A percentile compares a stretch with the other conserved stretches of the same genome.
Evolutionary conservation across 1,139 yeast genomes (phyloP).

Genomic region (Kodamaea alishanica): DNA sequence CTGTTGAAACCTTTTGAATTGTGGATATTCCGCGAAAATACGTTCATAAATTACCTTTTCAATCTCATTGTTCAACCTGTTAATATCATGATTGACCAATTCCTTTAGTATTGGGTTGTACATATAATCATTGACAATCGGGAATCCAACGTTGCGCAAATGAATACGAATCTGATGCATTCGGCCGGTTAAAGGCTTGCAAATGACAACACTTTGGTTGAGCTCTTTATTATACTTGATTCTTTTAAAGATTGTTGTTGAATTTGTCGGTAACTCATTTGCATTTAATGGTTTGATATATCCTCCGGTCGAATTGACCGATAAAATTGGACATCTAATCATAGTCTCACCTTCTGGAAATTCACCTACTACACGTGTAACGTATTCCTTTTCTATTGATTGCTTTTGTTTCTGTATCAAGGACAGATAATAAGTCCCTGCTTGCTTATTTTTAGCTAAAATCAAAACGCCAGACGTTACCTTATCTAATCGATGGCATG

Average conservation of each 20-base stretch:
- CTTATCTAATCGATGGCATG: slow-evolving; percentile 70
- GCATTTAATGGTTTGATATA: slow-evolving; percentile 33
- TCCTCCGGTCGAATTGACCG: slow-evolving; percentile 34
- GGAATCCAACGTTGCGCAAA: slow-evolving; percentile 58
- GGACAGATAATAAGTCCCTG: slow-evolving; percentile 43
- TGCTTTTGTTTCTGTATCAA: slow-evolving; percentile 36
- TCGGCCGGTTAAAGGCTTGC: slow-evolving; percentile 69
- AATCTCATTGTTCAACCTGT: slow-evolving; percentile 20
- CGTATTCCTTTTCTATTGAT: slow-evolving; percentile 44
- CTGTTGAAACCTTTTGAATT: slow-evolving; percentile 7
- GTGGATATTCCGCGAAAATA: slow-evolving; percentile 19
- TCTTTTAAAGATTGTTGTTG: slow-evolving; percentile 33
- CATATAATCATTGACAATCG: slow-evolving; percentile 66
- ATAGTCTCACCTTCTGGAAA: slow-evolving; percentile 40
- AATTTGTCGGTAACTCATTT: slow-evolving; percentile 24
- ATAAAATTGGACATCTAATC: slow-evolving; percentile 36
- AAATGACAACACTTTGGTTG: slow-evolving; percentile 55
- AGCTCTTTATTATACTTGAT: slow-evolving; percentile 20
- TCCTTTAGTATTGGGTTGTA: slow-evolving; percentile 34
- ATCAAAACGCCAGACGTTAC: slow-evolving; percentile 72
- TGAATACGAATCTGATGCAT: slow-evolving; percentile 81
- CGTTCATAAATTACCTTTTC: slow-evolving; percentile 28
- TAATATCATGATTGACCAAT: slow-evolving; percentile 14
- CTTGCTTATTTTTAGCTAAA: slow-evolving; percentile 46
- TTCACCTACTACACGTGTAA: slow-evolving; percentile 57